phyloP scores from a whole-genome alignment of 768 basidiomycete species.

The Dendrothele bispora region DNA sequence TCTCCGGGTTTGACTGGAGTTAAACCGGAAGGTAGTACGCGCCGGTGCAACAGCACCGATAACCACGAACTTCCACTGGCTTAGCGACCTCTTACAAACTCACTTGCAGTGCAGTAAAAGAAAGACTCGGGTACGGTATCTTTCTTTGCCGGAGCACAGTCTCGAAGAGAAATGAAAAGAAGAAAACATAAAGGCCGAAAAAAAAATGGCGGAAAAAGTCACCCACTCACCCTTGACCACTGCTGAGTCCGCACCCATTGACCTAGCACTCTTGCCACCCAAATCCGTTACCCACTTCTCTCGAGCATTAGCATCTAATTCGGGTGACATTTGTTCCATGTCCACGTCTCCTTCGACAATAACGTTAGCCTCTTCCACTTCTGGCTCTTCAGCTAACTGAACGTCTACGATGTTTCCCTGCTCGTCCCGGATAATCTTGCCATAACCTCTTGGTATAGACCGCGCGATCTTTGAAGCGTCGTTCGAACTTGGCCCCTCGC shows the following conservation, averaged over 20 bases:
- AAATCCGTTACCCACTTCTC: slow-evolving; percentile 41
- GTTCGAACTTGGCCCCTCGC: slow-evolving; percentile 12
- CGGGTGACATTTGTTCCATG: slow-evolving; percentile 42
- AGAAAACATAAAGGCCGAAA: not conserved
- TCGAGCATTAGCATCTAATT: slow-evolving; percentile 29
- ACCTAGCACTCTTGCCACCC: slow-evolving; percentile 25
- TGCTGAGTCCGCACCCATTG: slow-evolving; percentile 18
- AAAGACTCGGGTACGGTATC: no score
- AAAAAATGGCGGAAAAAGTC: slow-evolving; percentile 7
- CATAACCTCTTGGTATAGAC: slow-evolving; percentile 62
- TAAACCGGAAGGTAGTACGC: no score
- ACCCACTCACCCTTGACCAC: slow-evolving; percentile 42
- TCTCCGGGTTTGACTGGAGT: no score
- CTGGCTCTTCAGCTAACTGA: slow-evolving; percentile 59
- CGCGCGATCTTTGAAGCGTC: slow-evolving; percentile 12
- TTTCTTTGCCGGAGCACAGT: not conserved
- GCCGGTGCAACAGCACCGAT: no score
- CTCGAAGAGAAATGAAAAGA: not conserved
- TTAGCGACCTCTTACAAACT: no score
- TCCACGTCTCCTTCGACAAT: slow-evolving; percentile 24
- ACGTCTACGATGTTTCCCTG: slow-evolving; percentile 73
- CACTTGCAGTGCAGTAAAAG: no score
- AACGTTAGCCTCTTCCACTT: slow-evolving; percentile 20
- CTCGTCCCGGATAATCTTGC: slow-evolving; percentile 80
- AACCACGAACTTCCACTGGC: no score